Evolutionary conservation across 495 filamentous ascomycete species (phyloP).

Genomic region (Podospora anserina): DNA sequence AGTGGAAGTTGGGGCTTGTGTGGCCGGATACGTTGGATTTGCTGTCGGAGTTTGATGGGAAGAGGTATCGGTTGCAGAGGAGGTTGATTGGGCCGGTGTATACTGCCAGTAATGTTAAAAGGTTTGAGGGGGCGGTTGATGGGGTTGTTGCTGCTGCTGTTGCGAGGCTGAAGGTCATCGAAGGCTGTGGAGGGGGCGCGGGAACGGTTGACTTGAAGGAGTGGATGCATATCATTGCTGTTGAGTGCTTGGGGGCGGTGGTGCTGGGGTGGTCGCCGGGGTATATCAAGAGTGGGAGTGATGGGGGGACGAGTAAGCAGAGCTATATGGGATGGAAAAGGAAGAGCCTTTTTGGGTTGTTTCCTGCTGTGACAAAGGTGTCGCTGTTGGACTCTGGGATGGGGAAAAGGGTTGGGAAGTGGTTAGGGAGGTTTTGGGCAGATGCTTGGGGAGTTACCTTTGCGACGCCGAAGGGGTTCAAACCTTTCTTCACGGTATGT

Average conservation of each 20-base stretch:
- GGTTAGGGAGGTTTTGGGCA: constrained; percentile 21
- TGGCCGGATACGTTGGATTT: constrained; percentile 38
- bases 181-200: constrained; percentile 23
- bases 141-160: constrained; percentile 29
- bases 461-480: constrained; percentile 30
- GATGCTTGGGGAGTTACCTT: constrained; percentile 34
- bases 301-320: constrained; percentile 37
- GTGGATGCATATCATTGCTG: constrained; percentile 44
- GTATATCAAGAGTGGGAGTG: constrained; percentile 32
- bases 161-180: constrained; percentile 21
- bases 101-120: constrained; percentile 33
- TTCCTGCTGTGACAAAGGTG: constrained; percentile 25
- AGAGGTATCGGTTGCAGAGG: constrained; percentile 41
- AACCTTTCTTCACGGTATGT: constrained; percentile 36
- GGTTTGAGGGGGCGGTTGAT: constrained; percentile 36
- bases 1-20: constrained; percentile 17
- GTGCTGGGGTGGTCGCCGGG: constrained; percentile 43
- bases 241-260: constrained; percentile 41
- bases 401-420: neutral
- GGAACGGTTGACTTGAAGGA: constrained; percentile 33
- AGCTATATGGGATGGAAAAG: constrained; percentile 38
- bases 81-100: constrained; percentile 40
- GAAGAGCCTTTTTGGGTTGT: constrained; percentile 39
- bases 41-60: constrained; percentile 36
- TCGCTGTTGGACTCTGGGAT: constrained; percentile 19